Conservation (phyloP, 495 filamentous ascomycete species). For the Thermothielavioides terrestris region DNA sequence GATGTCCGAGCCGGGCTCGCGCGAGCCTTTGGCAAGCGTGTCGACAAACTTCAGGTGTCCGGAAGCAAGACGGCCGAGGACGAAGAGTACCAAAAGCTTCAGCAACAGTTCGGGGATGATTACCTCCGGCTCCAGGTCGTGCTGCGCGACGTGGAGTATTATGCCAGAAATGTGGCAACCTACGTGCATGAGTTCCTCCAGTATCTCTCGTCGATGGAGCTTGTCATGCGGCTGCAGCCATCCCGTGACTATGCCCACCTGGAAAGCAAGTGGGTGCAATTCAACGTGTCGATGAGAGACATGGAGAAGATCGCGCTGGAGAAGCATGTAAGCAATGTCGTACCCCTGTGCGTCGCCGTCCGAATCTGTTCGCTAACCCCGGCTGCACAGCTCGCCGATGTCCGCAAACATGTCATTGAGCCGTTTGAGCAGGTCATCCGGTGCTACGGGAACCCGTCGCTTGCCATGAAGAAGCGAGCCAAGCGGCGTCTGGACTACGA, state of each 20-base stretch:
- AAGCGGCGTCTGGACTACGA: constrained; percentile 86
- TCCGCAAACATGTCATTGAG: constrained; percentile 75
- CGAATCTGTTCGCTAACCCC: constrained; percentile 1
- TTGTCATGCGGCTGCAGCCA: constrained; percentile 49
- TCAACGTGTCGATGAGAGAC: constrained; percentile 72
- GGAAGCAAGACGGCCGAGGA: constrained; percentile 70
- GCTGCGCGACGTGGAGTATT: constrained; percentile 80
- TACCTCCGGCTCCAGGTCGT: constrained; percentile 85
- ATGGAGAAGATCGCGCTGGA: constrained; percentile 67
- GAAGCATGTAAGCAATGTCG: constrained; percentile 62
- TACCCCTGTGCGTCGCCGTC: background rate
- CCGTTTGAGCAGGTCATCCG: constrained; percentile 76
- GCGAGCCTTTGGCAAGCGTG: constrained; percentile 78
- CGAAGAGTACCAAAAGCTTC: constrained; percentile 61
- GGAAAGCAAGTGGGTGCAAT: constrained; percentile 84
- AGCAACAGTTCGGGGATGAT: constrained; percentile 75
- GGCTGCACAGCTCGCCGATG: constrained; percentile 53
- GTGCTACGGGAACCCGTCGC: constrained; percentile 69
- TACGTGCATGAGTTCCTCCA: constrained; percentile 67
- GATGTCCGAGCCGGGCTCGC: constrained; percentile 75
- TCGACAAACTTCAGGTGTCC: constrained; percentile 57
- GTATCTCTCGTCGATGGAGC: constrained; percentile 62
- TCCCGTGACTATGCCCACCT: constrained; percentile 60
- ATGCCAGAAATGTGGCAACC: constrained; percentile 59
- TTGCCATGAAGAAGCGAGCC: constrained; percentile 82